phyloP scores from a whole-genome alignment of 139 green algal species.

The Nannochloris sp. region DNA sequence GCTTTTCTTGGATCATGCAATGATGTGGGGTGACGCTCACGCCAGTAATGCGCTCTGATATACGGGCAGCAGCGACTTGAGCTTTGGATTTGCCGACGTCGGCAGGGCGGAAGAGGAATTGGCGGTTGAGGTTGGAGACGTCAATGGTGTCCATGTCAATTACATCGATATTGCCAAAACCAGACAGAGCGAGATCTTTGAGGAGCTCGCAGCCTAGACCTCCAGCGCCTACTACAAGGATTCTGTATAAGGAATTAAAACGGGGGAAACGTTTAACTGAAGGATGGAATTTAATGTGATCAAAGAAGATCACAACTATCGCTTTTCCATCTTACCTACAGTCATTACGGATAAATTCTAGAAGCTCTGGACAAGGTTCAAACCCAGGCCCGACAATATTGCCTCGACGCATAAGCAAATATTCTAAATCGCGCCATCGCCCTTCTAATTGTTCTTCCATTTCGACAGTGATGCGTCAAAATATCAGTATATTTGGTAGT shows the following conservation, averaged over 20 bases:
- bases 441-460: too few relatives aligned
- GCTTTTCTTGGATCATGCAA: conserved; percentile 93
- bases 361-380: conserved; percentile 59
- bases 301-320: background rate
- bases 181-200: conserved; percentile 93
- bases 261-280: background rate
- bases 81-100: conserved; percentile 96
- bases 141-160: conserved; percentile 99
- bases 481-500: too few relatives aligned
- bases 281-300: background rate
- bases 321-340: conserved; percentile 36
- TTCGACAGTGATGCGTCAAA: too few relatives aligned
- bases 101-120: conserved; percentile 86
- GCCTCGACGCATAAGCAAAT: conserved; percentile 63
- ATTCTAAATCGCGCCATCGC: conserved; percentile 69
- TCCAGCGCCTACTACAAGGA: conserved; percentile 91
- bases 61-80: conserved; percentile 71
- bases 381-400: conserved; percentile 81
- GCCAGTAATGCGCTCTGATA: conserved; percentile 77
- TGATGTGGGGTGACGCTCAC: conserved; percentile 78
- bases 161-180: conserved; percentile 96
- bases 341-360: conserved; percentile 58
- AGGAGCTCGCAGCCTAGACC: conserved; percentile 98
- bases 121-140: conserved; percentile 96
- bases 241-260: background rate